Evolutionary conservation across 768 basidiomycete species (phyloP), one percentile per base, ranked within the genome.

Genomic region (Tricholoma sp.): DNA sequence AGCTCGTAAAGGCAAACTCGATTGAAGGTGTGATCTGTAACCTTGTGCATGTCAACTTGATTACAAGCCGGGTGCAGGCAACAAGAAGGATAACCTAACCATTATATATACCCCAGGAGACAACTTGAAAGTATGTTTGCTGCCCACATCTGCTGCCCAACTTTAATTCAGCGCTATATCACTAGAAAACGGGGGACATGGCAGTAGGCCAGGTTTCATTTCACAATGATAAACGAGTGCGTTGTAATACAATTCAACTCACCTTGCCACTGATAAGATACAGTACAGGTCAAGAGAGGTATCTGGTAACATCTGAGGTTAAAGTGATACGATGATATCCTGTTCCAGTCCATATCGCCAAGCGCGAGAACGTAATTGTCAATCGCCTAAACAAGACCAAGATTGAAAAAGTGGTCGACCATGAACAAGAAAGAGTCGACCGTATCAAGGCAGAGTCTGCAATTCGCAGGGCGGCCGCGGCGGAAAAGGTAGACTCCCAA

Each of bases 161-260:
- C 47, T 45, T 31, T 34, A n/a, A 8, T 6, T 39, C 50, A 53
- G 14, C 39, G 32, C 52, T 16, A 50, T 50, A 2, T 18, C 46
- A 14, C 9, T 65, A 95, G 91, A 99, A 99, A 92, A 88, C 90
- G 6, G 96, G 96, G 3, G 94, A 96, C 67, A 98, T 97, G 94
- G 94, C 92, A 2, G 87, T 96, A 3, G 97, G 97, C 0, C 89
- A 94, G 66, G 97, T 99, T 0, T 90, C 93, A 0, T 98, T 99
- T 70, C 91, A 98, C 62, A 89, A 78, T 56, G 93, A 97, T 66
- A 94, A 96, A 67, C 79, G 79, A 72, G 93, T 93, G 61, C 37
- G 79, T 61, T 32, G 14, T 29, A 3, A 29, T 10, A 21, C 21
- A 31, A 7, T 35, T n/a, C 9, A 21, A 21, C 9, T 16, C 27